Percentiles rank a stretch among this genome's conserved stretches.
Evolutionary conservation across 805 yeast species (phyloP).

Genomic region (Starmera amethionina): DNA sequence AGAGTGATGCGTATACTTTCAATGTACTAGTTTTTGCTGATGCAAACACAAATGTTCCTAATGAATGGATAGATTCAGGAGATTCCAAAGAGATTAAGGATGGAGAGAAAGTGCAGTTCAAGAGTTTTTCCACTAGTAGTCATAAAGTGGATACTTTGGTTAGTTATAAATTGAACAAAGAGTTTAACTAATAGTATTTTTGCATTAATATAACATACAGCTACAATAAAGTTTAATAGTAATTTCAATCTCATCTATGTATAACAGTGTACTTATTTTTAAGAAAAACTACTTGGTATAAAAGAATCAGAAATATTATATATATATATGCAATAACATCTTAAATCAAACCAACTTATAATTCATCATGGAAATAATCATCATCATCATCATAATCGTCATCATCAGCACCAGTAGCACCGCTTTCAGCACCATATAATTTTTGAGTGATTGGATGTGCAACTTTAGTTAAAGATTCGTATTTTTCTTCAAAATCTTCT

Average conservation of each 20-base stretch:
- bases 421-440: conserved; percentile 54
- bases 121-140: conserved; percentile 54
- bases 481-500: conserved; percentile 92
- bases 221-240: too few species aligned
- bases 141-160: conserved; percentile 72
- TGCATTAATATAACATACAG: too few species aligned
- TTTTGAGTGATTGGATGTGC: conserved; percentile 92
- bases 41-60: conserved; percentile 55
- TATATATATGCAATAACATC: not conserved
- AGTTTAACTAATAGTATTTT: not conserved
- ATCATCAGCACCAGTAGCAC: conserved; percentile 34
- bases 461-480: conserved; percentile 65
- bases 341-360: conserved; percentile 23
- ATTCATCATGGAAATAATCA: conserved; percentile 60
- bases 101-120: conserved; percentile 60
- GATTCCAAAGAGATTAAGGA: conserved; percentile 48
- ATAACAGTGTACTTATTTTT: too few species aligned
- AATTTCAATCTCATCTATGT: too few species aligned
- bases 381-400: conserved; percentile 48
- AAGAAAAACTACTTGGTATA: too few species aligned
- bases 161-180: conserved; percentile 22
- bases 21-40: conserved; percentile 80
- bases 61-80: conserved; percentile 72
- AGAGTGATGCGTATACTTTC: conserved; percentile 58
- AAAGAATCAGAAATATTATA: not conserved